Conservation (phyloP, 2,329 filamentous ascomycete species). For the Fusarium temperatum region DNA sequence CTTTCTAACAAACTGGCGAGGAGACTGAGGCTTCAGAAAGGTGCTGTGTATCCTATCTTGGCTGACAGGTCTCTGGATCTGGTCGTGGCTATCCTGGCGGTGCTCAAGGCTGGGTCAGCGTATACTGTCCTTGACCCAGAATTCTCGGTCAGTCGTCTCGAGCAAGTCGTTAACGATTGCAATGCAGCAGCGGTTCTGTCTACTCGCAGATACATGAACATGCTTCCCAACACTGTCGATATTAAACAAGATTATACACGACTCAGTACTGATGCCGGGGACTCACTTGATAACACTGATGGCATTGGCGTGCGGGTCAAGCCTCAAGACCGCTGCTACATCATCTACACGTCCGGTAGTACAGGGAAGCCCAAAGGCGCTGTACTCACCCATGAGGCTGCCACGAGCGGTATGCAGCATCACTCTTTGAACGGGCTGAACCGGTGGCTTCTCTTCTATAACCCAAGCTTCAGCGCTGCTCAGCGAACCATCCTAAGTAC, state of each 20-base stretch:
- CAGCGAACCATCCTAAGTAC: conserved; percentile 32
- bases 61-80: conserved; percentile 15
- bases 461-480: conserved; percentile 35
- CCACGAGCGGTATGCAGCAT: conserved; percentile 9
- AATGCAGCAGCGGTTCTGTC: conserved; percentile 3
- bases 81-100: conserved; percentile 28
- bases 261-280: rapidly evolving
- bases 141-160: conserved; percentile 12
- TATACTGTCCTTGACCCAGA: conserved; percentile 35
- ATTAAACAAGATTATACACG: neutral
- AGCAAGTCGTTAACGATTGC: conserved; percentile 27
- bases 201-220: neutral
- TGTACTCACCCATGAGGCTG: conserved; percentile 22
- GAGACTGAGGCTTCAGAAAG: neutral
- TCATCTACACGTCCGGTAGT: conserved; percentile 38
- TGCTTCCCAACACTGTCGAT: neutral
- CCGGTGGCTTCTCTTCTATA: conserved; percentile 36
- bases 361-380: conserved; percentile 38
- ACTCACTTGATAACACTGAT: rapidly evolving
- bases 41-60: neutral
- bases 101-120: conserved; percentile 36
- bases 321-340: conserved; percentile 14
- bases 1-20: neutral
- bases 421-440: neutral
- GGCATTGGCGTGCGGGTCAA: neutral